These are phyloP conservation scores for Kwoniella sp. DNA, from an alignment of 768 basidiomycete species.

Conservation along the genomic window DNA sequence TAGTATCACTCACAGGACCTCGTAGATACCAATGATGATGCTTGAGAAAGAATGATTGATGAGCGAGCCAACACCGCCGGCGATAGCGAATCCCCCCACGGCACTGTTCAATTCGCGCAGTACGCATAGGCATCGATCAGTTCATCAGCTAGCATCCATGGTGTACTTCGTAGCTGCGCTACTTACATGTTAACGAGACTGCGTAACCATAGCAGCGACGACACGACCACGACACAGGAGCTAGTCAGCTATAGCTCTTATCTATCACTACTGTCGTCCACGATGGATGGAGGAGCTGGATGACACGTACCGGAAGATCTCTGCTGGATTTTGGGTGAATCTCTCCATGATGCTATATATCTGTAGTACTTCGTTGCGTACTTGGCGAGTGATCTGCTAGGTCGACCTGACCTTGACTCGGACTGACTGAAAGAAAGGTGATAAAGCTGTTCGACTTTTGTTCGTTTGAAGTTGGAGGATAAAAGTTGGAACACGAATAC, in stretches of 20 bases:
- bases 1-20: slow-evolving; percentile 44
- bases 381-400: no score
- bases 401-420: no score
- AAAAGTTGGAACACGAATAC: not conserved
- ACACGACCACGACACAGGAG: no score
- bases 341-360: slow-evolving; percentile 39
- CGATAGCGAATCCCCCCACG: slow-evolving; percentile 50
- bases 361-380: not conserved
- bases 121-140: no score
- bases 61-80: slow-evolving; percentile 51
- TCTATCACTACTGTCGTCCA: no score
- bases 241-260: no score
- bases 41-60: slow-evolving; percentile 54
- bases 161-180: not conserved
- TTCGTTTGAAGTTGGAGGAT: no score
- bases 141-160: slow-evolving; percentile 1
- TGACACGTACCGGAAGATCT: slow-evolving; percentile 45
- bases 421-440: no score
- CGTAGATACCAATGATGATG: slow-evolving; percentile 56
- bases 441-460: no score
- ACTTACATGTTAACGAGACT: slow-evolving; percentile 52
- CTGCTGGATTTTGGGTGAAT: slow-evolving; percentile 50
- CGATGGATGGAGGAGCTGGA: no score
- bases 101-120: slow-evolving; percentile 31
- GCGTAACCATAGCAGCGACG: slow-evolving; percentile 1